phyloP scores from a whole-genome alignment of 345 rosid species.

The Litchi chinensis region DNA sequence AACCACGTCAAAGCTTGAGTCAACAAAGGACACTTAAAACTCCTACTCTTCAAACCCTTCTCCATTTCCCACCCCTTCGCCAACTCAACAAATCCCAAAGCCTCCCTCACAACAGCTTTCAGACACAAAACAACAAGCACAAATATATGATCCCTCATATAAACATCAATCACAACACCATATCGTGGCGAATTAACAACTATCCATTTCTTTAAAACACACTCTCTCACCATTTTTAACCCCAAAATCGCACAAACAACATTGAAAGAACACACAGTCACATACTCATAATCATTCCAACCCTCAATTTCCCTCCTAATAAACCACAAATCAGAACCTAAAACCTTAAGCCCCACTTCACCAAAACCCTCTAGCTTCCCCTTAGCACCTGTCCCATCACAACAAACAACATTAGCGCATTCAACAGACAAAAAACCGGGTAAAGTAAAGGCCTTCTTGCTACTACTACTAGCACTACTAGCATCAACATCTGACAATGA shows the following conservation, averaged over 20 bases:
- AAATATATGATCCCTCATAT: conserved; percentile 64
- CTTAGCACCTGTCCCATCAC: conserved; percentile 22
- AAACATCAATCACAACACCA: conserved; percentile 71
- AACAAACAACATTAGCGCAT: conserved; percentile 49
- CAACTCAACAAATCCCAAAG: conserved; percentile 39
- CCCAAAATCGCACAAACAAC: conserved; percentile 47
- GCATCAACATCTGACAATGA: conserved; percentile 40
- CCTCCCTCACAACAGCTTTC: conserved; percentile 73
- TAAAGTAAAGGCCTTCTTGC: conserved; percentile 39
- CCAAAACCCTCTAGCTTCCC: conserved; percentile 17
- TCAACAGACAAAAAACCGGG: conserved; percentile 60
- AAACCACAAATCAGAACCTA: conserved; percentile 68
- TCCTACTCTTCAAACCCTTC: conserved; percentile 30
- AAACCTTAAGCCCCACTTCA: conserved; percentile 27
- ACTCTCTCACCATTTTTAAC: conserved; percentile 27
- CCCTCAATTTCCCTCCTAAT: conserved; percentile 56
- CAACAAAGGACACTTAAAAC: conserved; percentile 52
- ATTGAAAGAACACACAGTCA: conserved; percentile 49
- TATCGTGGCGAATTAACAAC: conserved; percentile 57
- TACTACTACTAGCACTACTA: background rate
- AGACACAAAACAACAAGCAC: conserved; percentile 60
- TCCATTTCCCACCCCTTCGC: conserved; percentile 17
- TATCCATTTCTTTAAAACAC: conserved; percentile 58
- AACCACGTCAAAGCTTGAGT: conserved; percentile 67
- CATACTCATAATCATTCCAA: conserved; percentile 75